A percentile compares a stretch with the other conserved stretches of the same genome.
Conservation (phyloP, 805 yeast genomes). For the Teunomyces funiuensis region DNA sequence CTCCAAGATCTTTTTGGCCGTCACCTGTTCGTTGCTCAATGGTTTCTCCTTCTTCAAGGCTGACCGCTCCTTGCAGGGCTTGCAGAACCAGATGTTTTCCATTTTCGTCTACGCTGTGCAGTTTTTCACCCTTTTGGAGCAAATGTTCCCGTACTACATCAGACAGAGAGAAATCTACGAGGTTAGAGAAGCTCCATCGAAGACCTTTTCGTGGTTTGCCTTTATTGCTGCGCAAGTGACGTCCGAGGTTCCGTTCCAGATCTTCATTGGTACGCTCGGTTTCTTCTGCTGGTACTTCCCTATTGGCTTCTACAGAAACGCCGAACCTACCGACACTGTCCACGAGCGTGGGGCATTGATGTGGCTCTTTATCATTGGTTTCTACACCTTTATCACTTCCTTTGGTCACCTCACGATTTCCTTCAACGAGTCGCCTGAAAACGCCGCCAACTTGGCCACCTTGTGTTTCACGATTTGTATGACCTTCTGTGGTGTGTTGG, state of each 20-base stretch:
- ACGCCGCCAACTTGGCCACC: slow-evolving; percentile 34
- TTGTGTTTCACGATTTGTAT: slow-evolving; percentile 33
- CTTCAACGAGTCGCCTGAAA: slow-evolving; percentile 31
- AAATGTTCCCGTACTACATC: slow-evolving; percentile 44
- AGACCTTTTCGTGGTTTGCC: slow-evolving; percentile 44
- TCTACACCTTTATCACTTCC: slow-evolving; percentile 26
- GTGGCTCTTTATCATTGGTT: slow-evolving; percentile 19
- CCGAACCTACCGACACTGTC: slow-evolving; percentile 10
- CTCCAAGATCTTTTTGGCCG: slow-evolving; percentile 57
- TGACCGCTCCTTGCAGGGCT: slow-evolving; percentile 51
- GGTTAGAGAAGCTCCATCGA: slow-evolving; percentile 45
- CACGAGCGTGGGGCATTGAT: slow-evolving; percentile 9
- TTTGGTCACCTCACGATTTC: slow-evolving; percentile 32
- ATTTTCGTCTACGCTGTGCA: slow-evolving; percentile 46
- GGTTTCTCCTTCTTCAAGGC: slow-evolving; percentile 75
- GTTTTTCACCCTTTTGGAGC: slow-evolving; percentile 41
- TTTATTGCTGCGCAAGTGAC: slow-evolving; percentile 40
- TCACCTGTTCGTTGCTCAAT: slow-evolving; percentile 54
- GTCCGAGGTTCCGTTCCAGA: slow-evolving; percentile 50
- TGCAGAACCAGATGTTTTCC: slow-evolving; percentile 66
- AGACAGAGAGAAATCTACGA: slow-evolving; percentile 46
- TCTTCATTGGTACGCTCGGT: slow-evolving; percentile 41
- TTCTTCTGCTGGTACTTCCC: slow-evolving; percentile 64
- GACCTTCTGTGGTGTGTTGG: slow-evolving; percentile 39
- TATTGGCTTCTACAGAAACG: slow-evolving; percentile 18